Conservation (phyloP, 768 basidiomycete species). For the Trametes maxima region DNA sequence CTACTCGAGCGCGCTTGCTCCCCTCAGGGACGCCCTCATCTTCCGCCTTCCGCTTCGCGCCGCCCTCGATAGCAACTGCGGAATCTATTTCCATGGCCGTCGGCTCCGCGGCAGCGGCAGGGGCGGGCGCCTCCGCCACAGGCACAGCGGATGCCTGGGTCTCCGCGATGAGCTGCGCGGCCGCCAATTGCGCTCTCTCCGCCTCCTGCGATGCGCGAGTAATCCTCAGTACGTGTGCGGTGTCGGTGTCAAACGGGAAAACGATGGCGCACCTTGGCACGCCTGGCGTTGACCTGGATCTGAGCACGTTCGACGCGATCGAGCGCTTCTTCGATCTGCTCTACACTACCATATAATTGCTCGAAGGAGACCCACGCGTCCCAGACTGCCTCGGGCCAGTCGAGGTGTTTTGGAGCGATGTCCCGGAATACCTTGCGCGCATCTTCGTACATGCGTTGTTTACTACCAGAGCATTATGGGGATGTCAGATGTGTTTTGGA, state of each 20-base stretch:
- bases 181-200: constrained; percentile 56
- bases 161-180: constrained; percentile 48
- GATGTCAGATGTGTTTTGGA: not conserved
- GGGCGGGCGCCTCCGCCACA: constrained; percentile 32
- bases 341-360: constrained; percentile 73
- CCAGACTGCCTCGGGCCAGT: constrained; percentile 96
- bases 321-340: constrained; percentile 62
- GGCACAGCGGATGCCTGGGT: constrained; percentile 40
- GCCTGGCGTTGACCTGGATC: constrained; percentile 58
- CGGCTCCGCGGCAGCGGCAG: constrained; percentile 18
- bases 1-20: constrained; percentile 64
- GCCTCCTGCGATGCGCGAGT: constrained; percentile 50
- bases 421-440: constrained; percentile 71
- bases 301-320: constrained; percentile 68
- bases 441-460: constrained; percentile 53
- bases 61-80: constrained; percentile 20
- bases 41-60: constrained; percentile 67
- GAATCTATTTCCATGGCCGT: constrained; percentile 46
- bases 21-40: constrained; percentile 43
- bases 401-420: constrained; percentile 70
- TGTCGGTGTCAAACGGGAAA: not conserved
- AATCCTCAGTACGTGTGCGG: not conserved
- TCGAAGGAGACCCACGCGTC: constrained; percentile 92
- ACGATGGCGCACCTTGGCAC: constrained; percentile 56
- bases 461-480: constrained; percentile 40